Percentiles rank a stretch among this genome's conserved stretches.
phyloP scores from a whole-genome alignment of 2,329 filamentous ascomycete species.

The Diaporthe vaccinii region DNA sequence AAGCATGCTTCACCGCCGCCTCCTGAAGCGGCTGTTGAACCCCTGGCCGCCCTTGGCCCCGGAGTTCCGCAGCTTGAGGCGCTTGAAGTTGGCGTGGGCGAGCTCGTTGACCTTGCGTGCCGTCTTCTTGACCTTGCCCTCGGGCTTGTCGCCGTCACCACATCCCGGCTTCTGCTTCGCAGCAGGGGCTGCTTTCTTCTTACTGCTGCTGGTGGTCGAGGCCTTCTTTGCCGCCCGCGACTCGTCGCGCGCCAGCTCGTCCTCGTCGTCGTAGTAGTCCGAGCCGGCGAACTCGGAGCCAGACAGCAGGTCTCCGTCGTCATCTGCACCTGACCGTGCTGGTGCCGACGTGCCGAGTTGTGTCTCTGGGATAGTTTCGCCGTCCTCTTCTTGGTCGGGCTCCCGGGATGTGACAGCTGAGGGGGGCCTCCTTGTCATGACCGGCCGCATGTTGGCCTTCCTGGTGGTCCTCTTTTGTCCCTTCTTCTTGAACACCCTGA shows the following conservation, averaged over 20 bases:
- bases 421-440: slow-evolving; percentile 61
- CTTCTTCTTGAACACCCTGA: slow-evolving; percentile 83
- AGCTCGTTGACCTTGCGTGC: slow-evolving; percentile 73
- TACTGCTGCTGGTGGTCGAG: background rate
- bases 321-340: slow-evolving; percentile 35
- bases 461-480: slow-evolving; percentile 85
- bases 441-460: slow-evolving; percentile 73
- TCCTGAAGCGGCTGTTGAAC: slow-evolving; percentile 70
- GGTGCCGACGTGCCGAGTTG: slow-evolving; percentile 47
- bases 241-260: slow-evolving; percentile 53
- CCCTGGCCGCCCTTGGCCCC: slow-evolving; percentile 73
- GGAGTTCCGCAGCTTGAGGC: slow-evolving; percentile 73
- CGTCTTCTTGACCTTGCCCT: slow-evolving; percentile 63
- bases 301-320: slow-evolving; percentile 51
- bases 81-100: slow-evolving; percentile 76
- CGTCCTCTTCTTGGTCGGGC: slow-evolving; percentile 54
- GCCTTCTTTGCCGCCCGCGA: background rate
- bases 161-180: slow-evolving; percentile 47
- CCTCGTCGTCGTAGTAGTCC: slow-evolving; percentile 51
- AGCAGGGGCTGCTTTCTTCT: slow-evolving; percentile 43
- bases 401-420: slow-evolving; percentile 48
- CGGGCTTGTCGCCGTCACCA: slow-evolving; percentile 42
- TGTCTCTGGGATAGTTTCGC: slow-evolving; percentile 57
- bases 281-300: slow-evolving; percentile 57
- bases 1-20: slow-evolving; percentile 54